A percentile compares a stretch with the other conserved stretches of the same genome.
Conservation (phyloP, 495 filamentous ascomycete genomes). For the Apodospora peruviana region DNA sequence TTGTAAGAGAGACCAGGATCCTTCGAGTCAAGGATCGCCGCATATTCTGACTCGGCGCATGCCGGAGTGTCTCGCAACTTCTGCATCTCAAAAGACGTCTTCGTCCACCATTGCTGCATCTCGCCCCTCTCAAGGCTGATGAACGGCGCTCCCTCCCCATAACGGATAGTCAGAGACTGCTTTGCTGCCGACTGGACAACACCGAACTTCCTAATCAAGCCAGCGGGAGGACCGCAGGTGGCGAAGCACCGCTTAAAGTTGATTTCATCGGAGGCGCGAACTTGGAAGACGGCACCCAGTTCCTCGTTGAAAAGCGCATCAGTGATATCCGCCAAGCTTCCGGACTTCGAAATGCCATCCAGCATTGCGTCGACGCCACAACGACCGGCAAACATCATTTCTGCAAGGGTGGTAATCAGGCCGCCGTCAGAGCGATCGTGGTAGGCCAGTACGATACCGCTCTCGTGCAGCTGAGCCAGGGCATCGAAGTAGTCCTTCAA, state of each 20-base stretch:
- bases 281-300: conserved; percentile 95
- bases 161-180: conserved; percentile 71
- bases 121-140: conserved; percentile 61
- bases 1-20: conserved; percentile 86
- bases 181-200: conserved; percentile 61
- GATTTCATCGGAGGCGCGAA: conserved; percentile 74
- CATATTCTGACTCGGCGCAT: conserved; percentile 83
- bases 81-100: conserved; percentile 88
- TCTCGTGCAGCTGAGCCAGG: conserved; percentile 76
- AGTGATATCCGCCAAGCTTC: conserved; percentile 57
- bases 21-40: conserved; percentile 63
- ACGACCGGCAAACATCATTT: conserved; percentile 98
- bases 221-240: conserved; percentile 78
- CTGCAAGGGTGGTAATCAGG: conserved; percentile 81
- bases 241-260: conserved; percentile 88
- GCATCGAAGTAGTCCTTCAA: conserved; percentile 93
- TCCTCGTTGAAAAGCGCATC: conserved; percentile 91
- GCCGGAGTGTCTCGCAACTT: conserved; percentile 80
- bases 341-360: conserved; percentile 57
- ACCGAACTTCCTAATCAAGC: conserved; percentile 77
- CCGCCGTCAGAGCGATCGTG: conserved; percentile 94
- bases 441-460: conserved; percentile 85
- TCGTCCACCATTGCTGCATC: conserved; percentile 85
- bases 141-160: conserved; percentile 53
- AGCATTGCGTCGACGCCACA: conserved; percentile 84